Percentiles rank a stretch among this genome's conserved stretches.
phyloP scores from a whole-genome alignment of 257 asterid species.

The Gentiana dahurica region DNA sequence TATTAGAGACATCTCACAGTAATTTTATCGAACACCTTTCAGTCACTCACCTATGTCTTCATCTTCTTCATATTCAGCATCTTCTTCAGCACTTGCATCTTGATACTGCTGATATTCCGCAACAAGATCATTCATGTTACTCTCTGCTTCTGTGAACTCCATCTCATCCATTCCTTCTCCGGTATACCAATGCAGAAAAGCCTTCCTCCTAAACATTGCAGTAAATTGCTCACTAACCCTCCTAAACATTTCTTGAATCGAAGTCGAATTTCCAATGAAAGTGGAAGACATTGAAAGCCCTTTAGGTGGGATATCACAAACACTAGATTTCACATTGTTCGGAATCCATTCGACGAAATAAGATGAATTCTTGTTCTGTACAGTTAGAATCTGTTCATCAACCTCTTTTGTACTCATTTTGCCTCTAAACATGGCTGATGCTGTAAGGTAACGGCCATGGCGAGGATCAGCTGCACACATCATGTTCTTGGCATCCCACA shows the following conservation, averaged over 20 bases:
- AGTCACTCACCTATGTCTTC: slow-evolving; percentile 9
- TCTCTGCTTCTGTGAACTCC: slow-evolving; percentile 71
- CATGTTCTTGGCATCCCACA: too few relatives aligned
- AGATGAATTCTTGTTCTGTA: neutral
- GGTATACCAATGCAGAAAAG: slow-evolving; percentile 69
- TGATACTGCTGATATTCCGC: slow-evolving; percentile 76
- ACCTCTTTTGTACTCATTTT: too few relatives aligned
- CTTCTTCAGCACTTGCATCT: slow-evolving; percentile 51
- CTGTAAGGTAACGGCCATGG: too few relatives aligned
- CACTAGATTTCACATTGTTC: too few relatives aligned
- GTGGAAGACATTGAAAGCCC: slow-evolving; percentile 76
- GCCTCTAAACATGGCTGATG: too few relatives aligned
- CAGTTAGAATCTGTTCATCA: neutral
- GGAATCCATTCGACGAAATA: too few relatives aligned
- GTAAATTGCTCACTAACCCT: slow-evolving; percentile 62
- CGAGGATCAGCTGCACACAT: too few relatives aligned
- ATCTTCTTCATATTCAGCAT: slow-evolving; percentile 34
- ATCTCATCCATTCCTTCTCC: slow-evolving; percentile 73
- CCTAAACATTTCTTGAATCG: slow-evolving; percentile 69
- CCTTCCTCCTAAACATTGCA: slow-evolving; percentile 59
- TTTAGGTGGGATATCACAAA: neutral
- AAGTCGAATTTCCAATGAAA: slow-evolving; percentile 61
- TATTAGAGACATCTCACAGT: too few relatives aligned
- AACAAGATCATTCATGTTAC: slow-evolving; percentile 66
- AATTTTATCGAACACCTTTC: too few relatives aligned